Conservation (phyloP, 441 rosid genomes). For the Bruguiera hainesii region DNA sequence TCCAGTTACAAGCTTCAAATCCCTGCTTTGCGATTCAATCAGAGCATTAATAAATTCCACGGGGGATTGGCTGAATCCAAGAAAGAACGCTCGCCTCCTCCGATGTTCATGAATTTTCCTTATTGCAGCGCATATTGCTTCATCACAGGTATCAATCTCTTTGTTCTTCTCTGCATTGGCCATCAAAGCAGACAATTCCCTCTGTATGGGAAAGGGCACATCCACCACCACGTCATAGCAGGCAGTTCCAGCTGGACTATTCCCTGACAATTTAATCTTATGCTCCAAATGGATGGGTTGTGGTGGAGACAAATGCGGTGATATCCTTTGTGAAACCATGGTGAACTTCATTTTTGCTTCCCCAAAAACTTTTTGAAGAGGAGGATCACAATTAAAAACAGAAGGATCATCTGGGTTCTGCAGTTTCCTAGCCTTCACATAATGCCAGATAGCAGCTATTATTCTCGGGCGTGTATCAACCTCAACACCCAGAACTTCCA, state of each 20-base stretch:
- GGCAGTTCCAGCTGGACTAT: constrained; percentile 68
- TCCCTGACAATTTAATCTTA: constrained; percentile 87
- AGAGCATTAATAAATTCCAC: constrained; percentile 87
- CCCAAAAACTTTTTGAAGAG: constrained; percentile 85
- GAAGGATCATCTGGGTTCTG: constrained; percentile 91
- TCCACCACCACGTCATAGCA: constrained; percentile 96
- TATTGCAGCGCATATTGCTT: constrained; percentile 78
- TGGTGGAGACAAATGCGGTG: constrained; percentile 67
- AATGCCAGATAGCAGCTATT: constrained; percentile 92
- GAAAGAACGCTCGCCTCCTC: constrained; percentile 86
- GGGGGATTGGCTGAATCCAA: constrained; percentile 95
- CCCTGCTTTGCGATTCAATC: constrained; percentile 88
- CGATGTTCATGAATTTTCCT: constrained; percentile 92
- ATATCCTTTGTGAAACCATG: constrained; percentile 79
- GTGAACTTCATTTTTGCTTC: constrained; percentile 83
- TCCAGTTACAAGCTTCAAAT: constrained; percentile 81
- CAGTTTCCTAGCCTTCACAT: constrained; percentile 87
- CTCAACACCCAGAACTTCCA: constrained; percentile 91
- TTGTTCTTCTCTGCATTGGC: constrained; percentile 84
- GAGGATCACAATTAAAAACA: constrained; percentile 73
- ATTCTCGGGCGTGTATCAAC: constrained; percentile 91
- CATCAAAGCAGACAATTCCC: constrained; percentile 69
- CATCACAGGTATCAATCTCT: constrained; percentile 92
- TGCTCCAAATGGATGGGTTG: constrained; percentile 93
- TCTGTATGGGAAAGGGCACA: constrained; percentile 81